Base-by-base conservation (phyloP, 2,329 filamentous ascomycete species). In the Pochonia chlamydosporia region DNA sequence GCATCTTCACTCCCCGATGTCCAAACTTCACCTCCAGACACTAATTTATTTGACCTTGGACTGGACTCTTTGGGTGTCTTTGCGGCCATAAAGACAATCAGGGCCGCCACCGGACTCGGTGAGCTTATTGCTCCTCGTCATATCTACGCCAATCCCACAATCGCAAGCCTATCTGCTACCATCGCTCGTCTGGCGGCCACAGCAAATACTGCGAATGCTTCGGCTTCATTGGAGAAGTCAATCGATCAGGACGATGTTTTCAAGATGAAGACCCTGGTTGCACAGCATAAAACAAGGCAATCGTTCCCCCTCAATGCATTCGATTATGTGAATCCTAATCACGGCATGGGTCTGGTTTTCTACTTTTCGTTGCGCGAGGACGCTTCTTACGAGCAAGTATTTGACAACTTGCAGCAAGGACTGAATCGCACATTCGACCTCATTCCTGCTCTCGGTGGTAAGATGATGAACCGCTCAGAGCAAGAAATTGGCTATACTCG, bases 361-460 rank as follows among this genome's bases (percentile, higher is more conserved):
- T 69, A 63, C 55, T 60, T 70, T n/a, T 55, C 67, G 0, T 52
- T 70, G 0, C 54, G 39, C 0, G 42, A 54, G 5, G 61, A 50
- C 0, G 52, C 54, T 13, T 48, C 23, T 6, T 64, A 60, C 23
- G 52, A 64, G 26, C 44, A 63, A 4, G 59, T 54, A 0, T 70
- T 68, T 40, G 45, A 43, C 0, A 58, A 56, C 13, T 47, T 70
- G 5, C 64, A 66, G 41, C 49, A 56, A 3, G 67, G 67, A 2
- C 60, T 70, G 4, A 54, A 54, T 13, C 60, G 59, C 20, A 63
- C 64, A 3, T 54, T 70, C 3, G 54, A 63, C 2, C 48, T 68
- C 44, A 64, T 70, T 11, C 65, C 67, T 5, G 63, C 56, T 14
- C 59, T 70, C 0, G 56, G 56, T 1, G 67, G 67, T n/a, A 63